Evolutionary conservation across 129 eudicot species (phyloP), one percentile per base, ranked within the genome.

Genomic region (Mikania micrantha): DNA sequence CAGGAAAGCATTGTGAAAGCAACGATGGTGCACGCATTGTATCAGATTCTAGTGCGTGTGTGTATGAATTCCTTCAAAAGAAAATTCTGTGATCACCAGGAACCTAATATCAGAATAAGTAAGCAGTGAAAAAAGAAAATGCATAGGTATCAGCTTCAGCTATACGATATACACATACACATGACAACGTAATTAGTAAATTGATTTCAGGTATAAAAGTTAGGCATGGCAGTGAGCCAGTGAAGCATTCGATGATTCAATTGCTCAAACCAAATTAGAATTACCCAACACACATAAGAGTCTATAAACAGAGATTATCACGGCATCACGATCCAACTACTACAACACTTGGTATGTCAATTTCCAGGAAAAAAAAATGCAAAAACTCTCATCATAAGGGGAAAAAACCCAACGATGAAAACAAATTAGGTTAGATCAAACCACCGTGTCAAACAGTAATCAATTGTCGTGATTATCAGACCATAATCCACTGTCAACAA

Each of bases 1-100:
- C 95, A 73, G 95, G 90, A 69, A 88, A 80, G 84, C 95, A 88
- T 53, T 88, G 91, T 15, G 95, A 64, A 78, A 88, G 70, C 40
- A 88, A 70, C 0, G 95, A 82, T 21, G 88, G 91, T 8, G 95
- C 82, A 72, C 95, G 91, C 95, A 88, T 88, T 70, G 60, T 68
- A 36, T 39, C 73, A 56, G 39, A 57, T 63, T 20, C 44, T 67
- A 4, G 3, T 40, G n/a, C n/a, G n/a, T n/a, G n/a, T 16, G 7
- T 19, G 34, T 59, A 39, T 49, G 19, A 53, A 73, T 28, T 6
- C 32, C 42, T 67, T 21, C 28, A 19, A 25, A 56, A 19, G 4
- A 62, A 54, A 59, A 15, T 2, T 38, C 77, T 67, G 79, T 54
- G 54, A 63, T 70, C 19, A 36, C 24, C 65, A 65, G 9, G 9